These are phyloP conservation scores for Tetraselmis chui DNA, from an alignment of 139 green algal genomes.

Conservation along the genomic window DNA sequence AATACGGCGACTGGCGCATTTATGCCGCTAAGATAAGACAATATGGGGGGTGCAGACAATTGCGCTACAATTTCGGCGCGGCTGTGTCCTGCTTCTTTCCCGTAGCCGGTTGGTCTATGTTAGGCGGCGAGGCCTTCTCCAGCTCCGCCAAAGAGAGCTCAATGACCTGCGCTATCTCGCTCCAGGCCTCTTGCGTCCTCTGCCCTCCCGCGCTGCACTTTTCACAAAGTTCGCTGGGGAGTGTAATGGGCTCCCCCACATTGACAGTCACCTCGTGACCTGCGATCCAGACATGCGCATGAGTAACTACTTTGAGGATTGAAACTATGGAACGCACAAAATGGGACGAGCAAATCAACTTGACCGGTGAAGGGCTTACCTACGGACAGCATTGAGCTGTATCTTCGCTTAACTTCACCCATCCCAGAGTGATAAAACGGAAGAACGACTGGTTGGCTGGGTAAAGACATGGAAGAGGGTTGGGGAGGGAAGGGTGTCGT, in stretches of 20 bases:
- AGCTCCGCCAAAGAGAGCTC: conserved; percentile 37
- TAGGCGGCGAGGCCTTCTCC: conserved; percentile 39
- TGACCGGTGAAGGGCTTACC: not conserved
- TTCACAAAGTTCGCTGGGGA: conserved; percentile 11
- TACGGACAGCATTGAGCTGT: not conserved
- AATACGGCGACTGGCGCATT: too few relatives aligned
- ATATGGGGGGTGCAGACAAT: too few relatives aligned
- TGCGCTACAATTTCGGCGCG: too few relatives aligned
- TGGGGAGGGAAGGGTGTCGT: not conserved
- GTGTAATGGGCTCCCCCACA: conserved; percentile 60
- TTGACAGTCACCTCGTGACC: conserved; percentile 46
- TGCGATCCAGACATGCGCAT: not conserved
- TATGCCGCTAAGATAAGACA: too few relatives aligned
- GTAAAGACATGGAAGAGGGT: not conserved
- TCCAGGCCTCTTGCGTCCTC: conserved; percentile 24
- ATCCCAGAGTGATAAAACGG: conserved; percentile 82
- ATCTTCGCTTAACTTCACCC: conserved; percentile 49
- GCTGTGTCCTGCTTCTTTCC: not conserved
- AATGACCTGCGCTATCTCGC: conserved; percentile 53
- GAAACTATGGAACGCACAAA: too few relatives aligned
- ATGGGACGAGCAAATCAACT: too few relatives aligned
- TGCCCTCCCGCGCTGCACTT: not conserved
- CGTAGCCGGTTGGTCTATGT: conserved; percentile 29
- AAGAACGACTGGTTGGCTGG: conserved; percentile 62
- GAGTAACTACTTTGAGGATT: too few relatives aligned